Conservation (phyloP, 345 rosid species). For the Populus simonii region DNA sequence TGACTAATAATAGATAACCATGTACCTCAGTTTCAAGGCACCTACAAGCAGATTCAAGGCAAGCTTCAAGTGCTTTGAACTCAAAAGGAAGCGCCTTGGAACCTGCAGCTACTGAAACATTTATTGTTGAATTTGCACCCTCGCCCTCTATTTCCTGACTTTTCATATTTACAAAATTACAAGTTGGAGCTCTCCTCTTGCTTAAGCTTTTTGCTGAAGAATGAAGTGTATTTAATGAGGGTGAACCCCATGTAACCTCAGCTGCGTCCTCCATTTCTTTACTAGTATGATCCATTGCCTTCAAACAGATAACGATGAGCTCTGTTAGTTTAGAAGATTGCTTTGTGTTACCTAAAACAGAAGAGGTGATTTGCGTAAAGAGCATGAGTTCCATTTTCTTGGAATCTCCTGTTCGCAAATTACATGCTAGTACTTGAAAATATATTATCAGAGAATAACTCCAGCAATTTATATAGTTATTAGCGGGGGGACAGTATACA, state of each 20-base stretch:
- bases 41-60: conserved; percentile 70
- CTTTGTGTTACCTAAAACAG: not conserved
- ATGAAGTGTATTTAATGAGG: not conserved
- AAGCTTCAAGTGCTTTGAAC: conserved; percentile 71
- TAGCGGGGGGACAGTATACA: too few species aligned
- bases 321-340: not conserved
- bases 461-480: too few species aligned
- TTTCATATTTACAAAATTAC: not conserved
- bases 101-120: conserved; percentile 7
- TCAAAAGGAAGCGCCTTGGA: conserved; percentile 59
- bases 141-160: not conserved
- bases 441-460: too few species aligned
- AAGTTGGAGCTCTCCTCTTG: not conserved
- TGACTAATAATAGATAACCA: not conserved
- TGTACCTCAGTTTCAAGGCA: conserved; percentile 71
- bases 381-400: too few species aligned
- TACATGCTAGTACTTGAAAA: too few species aligned
- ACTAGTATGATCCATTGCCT: not conserved
- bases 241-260: not conserved
- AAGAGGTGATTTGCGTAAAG: not conserved
- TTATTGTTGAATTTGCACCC: not conserved
- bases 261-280: not conserved
- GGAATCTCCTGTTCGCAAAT: too few species aligned
- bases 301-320: not conserved
- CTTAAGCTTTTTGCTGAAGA: not conserved